Evolutionary conservation across 2,329 filamentous ascomycete genomes (phyloP).

Genomic region (Scopulariopsis brevicaulis): DNA sequence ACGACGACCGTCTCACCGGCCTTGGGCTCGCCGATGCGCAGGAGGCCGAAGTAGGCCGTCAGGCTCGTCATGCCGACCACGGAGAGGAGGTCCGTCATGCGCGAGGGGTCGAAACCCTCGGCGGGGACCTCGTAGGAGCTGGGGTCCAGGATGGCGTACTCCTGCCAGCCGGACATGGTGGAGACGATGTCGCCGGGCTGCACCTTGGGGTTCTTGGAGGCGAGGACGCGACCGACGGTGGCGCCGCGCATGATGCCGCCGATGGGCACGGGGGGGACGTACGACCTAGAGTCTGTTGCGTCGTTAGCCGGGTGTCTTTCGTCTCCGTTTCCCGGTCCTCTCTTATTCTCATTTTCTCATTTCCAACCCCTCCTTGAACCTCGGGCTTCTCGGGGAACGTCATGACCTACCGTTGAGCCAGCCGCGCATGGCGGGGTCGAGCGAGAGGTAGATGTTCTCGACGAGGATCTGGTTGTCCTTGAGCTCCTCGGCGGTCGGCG

Average conservation of each 20-base stretch:
- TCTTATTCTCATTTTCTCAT: too few relatives aligned
- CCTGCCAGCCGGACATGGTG: slow-evolving; percentile 50
- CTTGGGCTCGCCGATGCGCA: slow-evolving; percentile 56
- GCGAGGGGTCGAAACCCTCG: slow-evolving; percentile 20
- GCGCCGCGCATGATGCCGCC: slow-evolving; percentile 58
- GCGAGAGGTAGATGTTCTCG: slow-evolving; percentile 50
- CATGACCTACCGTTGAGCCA: slow-evolving; percentile 47
- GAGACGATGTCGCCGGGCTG: slow-evolving; percentile 47
- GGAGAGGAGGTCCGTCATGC: slow-evolving; percentile 44
- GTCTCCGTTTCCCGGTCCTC: too few relatives aligned
- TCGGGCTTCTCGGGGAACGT: neutral
- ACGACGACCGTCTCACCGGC: slow-evolving; percentile 66
- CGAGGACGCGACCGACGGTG: slow-evolving; percentile 49
- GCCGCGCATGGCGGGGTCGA: slow-evolving; percentile 68
- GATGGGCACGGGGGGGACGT: slow-evolving; percentile 57
- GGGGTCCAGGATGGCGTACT: slow-evolving; percentile 48
- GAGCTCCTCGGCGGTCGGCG: slow-evolving; percentile 39
- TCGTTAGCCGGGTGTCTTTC: neutral
- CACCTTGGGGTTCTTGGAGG: slow-evolving; percentile 42
- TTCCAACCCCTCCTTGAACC: neutral
- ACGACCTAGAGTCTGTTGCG: slow-evolving; percentile 35
- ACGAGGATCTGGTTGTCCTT: slow-evolving; percentile 55
- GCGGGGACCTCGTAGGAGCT: slow-evolving; percentile 22
- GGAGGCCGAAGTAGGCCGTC: slow-evolving; percentile 67
- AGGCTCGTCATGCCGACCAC: slow-evolving; percentile 56